phyloP scores from a whole-genome alignment of 345 rosid species.

The Adansonia digitata region DNA sequence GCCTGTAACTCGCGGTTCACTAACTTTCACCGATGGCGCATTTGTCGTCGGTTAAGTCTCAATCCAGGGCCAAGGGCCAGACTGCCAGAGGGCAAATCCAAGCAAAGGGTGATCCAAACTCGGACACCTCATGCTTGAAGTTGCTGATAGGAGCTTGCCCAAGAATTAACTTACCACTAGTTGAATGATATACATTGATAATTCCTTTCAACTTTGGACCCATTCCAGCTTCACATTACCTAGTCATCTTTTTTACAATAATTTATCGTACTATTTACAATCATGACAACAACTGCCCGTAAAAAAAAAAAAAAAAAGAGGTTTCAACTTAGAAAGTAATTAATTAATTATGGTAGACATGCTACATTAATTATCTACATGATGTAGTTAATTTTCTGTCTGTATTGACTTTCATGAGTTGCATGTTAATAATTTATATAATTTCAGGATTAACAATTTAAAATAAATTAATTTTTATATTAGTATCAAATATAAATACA shows the following conservation, averaged over 20 bases:
- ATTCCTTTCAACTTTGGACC: not conserved
- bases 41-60: slow-evolving; percentile 4
- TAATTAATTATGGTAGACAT: not conserved
- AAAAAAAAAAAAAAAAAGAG: not conserved
- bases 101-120: not conserved
- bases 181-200: not conserved
- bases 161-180: not conserved
- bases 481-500: no score
- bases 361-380: no score
- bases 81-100: not conserved
- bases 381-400: not conserved
- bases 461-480: no score
- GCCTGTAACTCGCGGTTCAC: slow-evolving; percentile 2
- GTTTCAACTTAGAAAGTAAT: not conserved
- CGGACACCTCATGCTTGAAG: not conserved
- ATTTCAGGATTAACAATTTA: no score
- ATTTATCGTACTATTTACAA: no score
- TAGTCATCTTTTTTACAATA: no score
- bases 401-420: not conserved
- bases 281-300: not conserved
- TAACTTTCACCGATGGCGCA: not conserved
- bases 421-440: not conserved
- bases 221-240: no score
- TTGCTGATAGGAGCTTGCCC: not conserved
- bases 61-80: no score